Percentiles rank a stretch among this genome's conserved stretches.
These are phyloP conservation scores for Rhodotorula taiwanensis DNA, from an alignment of 768 basidiomycete genomes.

Conservation along the genomic window DNA sequence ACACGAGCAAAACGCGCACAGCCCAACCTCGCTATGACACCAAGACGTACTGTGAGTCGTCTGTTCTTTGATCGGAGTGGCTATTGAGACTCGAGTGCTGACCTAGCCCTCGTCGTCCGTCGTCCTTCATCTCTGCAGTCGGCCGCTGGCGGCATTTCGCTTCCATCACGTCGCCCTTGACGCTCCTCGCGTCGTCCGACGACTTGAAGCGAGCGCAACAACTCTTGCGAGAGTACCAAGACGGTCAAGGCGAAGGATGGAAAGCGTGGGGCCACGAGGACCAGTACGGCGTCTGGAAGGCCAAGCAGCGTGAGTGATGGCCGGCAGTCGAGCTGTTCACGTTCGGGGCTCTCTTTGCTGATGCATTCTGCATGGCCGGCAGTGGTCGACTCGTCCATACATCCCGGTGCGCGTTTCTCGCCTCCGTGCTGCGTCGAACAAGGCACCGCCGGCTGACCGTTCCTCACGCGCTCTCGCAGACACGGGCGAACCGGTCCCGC, in stretches of 20 bases:
- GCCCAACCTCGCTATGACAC: conserved; percentile 31
- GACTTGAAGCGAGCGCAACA: conserved; percentile 34
- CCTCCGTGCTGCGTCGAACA: not conserved
- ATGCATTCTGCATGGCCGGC: not conserved
- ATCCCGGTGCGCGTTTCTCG: conserved; percentile 29
- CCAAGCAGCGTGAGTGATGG: conserved; percentile 37
- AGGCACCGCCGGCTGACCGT: not conserved
- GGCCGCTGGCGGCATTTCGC: conserved; percentile 41
- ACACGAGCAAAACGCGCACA: not conserved
- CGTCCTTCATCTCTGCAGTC: conserved; percentile 2
- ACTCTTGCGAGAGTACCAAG: conserved; percentile 36
- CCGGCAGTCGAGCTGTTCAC: too few relatives aligned
- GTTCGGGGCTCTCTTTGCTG: not conserved
- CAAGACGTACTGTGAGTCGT: conserved; percentile 32
- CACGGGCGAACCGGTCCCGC: conserved; percentile 46
- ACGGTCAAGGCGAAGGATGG: conserved; percentile 21
- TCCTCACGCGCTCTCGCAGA: conserved; percentile 36
- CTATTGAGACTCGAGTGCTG: too few relatives aligned
- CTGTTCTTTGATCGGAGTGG: too few relatives aligned
- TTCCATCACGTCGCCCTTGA: conserved; percentile 40
- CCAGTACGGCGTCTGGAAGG: conserved; percentile 31
- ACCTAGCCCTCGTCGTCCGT: not conserved
- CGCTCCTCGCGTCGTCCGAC: conserved; percentile 35
- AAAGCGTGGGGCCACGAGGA: conserved; percentile 35
- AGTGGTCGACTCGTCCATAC: conserved; percentile 40